Percentiles rank a stretch among this genome's conserved stretches.
These are phyloP conservation scores for Podosphaera aphanis DNA, from an alignment of 2,329 filamentous ascomycete genomes.

Conservation along the genomic window DNA sequence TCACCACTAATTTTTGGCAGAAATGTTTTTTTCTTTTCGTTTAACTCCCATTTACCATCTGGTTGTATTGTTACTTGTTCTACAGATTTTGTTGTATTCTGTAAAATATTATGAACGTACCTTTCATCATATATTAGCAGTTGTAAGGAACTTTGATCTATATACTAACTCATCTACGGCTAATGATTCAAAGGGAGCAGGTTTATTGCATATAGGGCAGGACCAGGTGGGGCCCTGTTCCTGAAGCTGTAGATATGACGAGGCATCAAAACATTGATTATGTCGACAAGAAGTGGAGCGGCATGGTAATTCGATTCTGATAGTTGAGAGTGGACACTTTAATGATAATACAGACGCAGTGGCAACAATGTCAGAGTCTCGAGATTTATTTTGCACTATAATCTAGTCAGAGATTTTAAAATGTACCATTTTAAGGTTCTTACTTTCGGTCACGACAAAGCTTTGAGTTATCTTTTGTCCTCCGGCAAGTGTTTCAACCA, in stretches of 20 bases:
- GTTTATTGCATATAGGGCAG: conserved; percentile 83
- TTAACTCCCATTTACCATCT: conserved; percentile 47
- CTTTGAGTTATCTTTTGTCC: conserved; percentile 56
- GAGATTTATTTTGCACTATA: conserved; percentile 54
- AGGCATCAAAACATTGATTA: conserved; percentile 85
- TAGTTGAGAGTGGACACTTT: conserved; percentile 76
- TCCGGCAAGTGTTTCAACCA: conserved; percentile 42
- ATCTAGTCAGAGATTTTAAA: not conserved
- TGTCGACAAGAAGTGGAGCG: conserved; percentile 63
- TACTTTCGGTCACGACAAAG: conserved; percentile 66
- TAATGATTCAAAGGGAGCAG: conserved; percentile 55
- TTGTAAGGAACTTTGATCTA: conserved; percentile 1
- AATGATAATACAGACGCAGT: conserved; percentile 75
- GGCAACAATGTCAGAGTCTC: conserved; percentile 72
- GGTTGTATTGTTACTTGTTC: conserved; percentile 85
- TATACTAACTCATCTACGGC: conserved; percentile 60
- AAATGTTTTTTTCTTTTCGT: conserved; percentile 9
- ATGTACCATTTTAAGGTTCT: conserved; percentile 14
- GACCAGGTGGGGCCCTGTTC: conserved; percentile 92
- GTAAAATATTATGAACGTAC: conserved; percentile 72
- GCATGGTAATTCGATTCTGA: conserved; percentile 58
- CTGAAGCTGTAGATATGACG: conserved; percentile 76
- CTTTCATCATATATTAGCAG: conserved; percentile 19
- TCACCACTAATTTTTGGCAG: conserved; percentile 12
- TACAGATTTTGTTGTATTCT: conserved; percentile 41